Conservation (phyloP, 805 yeast genomes). For the Vanderwaltozyma yarrowii region DNA sequence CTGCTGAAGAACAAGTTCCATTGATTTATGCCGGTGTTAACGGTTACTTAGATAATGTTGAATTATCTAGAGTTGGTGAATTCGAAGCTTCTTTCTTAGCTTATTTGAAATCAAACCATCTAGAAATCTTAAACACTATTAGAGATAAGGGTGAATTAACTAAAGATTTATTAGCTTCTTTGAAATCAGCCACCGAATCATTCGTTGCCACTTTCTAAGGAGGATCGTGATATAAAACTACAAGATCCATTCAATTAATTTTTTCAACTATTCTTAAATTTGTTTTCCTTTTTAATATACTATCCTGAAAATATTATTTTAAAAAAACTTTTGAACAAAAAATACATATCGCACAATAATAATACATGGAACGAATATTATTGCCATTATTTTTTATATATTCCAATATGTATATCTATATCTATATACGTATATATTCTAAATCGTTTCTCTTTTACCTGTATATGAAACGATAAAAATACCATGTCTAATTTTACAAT, state of each 20-base stretch:
- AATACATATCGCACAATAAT: no score
- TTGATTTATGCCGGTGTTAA: conserved; percentile 98
- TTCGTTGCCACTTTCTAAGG: conserved; percentile 83
- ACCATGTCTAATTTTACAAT: background rate
- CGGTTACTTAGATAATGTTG: conserved; percentile 90
- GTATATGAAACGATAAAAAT: background rate
- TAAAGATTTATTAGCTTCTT: conserved; percentile 73
- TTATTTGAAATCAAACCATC: conserved; percentile 83
- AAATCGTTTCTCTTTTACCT: no score
- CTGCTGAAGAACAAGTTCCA: conserved; percentile 99
- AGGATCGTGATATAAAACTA: no score
- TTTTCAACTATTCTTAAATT: conserved; percentile 1
- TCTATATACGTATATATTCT: no score
- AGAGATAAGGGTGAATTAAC: conserved; percentile 84
- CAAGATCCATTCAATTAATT: no score
- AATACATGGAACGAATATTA: no score
- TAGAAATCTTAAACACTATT: conserved; percentile 74
- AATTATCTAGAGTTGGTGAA: conserved; percentile 76
- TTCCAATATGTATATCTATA: no score
- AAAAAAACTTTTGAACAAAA: no score
- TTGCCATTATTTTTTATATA: no score
- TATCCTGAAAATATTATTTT: no score
- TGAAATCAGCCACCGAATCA: conserved; percentile 86
- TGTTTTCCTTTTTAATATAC: no score
- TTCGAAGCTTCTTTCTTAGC: conserved; percentile 90